Evolutionary conservation across 2,329 filamentous ascomycete genomes (phyloP).

Genomic region (Hymenoscyphus repandus): DNA sequence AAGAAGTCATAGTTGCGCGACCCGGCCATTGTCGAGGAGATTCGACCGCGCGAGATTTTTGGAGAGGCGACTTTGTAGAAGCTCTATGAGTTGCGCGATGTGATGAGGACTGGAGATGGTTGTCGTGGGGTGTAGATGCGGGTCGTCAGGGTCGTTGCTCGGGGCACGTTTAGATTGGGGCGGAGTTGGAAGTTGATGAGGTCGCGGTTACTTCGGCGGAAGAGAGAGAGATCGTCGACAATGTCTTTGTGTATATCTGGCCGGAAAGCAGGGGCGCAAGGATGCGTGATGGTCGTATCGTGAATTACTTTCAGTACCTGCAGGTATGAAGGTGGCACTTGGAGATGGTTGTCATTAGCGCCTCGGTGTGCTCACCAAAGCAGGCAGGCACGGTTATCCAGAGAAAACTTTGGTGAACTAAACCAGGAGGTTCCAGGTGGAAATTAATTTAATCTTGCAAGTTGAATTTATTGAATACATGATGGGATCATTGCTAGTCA

Average conservation of each 20-base stretch:
- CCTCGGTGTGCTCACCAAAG: conserved; percentile 1
- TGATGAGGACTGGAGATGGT: conserved; percentile 6
- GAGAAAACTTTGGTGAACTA: not conserved
- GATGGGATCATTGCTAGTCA: too few species aligned
- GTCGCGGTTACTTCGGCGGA: not conserved
- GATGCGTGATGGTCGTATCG: not conserved
- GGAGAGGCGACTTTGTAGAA: not conserved
- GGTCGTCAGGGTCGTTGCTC: conserved; percentile 1
- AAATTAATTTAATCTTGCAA: too few species aligned
- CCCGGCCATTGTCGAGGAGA: conserved; percentile 66
- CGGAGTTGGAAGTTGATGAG: not conserved
- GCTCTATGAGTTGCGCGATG: conserved; percentile 4
- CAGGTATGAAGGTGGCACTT: not conserved
- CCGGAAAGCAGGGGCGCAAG: not conserved
- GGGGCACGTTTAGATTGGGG: not conserved
- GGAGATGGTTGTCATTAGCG: not conserved
- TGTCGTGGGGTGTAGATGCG: conserved; percentile 9
- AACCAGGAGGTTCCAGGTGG: too few species aligned
- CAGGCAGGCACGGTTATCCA: not conserved
- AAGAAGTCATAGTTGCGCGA: conserved; percentile 99
- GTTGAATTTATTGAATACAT: too few species aligned
- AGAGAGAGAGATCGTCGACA: not conserved
- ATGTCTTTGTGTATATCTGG: not conserved
- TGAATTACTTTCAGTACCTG: not conserved
- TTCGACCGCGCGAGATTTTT: conserved; percentile 15